Evolutionary conservation across 371 early-diverging fungal species (phyloP).

Genomic region (Lichtheimia hyalospora): DNA sequence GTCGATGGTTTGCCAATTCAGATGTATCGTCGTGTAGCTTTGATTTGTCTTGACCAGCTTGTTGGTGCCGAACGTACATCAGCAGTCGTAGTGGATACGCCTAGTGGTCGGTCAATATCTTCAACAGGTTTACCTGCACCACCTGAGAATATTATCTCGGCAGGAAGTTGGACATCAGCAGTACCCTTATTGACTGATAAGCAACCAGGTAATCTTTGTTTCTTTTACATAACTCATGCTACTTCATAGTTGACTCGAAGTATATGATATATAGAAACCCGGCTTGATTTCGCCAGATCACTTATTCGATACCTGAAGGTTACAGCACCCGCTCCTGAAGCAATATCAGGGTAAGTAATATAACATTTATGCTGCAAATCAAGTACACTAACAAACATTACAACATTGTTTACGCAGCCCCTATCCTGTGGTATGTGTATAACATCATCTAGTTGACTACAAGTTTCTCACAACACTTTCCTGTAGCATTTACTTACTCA

Average conservation of each 20-base stretch:
- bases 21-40: constrained; percentile 41
- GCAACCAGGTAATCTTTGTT: constrained; percentile 20
- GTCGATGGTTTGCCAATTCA: constrained; percentile 47
- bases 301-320: constrained; percentile 20
- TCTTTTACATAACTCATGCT: neutral
- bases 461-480: too few species aligned
- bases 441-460: too few species aligned
- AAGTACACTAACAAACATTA: too few species aligned
- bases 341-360: neutral
- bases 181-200: constrained; percentile 42
- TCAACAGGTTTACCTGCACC: constrained; percentile 4
- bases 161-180: constrained; percentile 39
- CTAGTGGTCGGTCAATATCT: neutral
- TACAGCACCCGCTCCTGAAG: constrained; percentile 4
- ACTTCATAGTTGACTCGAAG: neutral
- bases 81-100: constrained; percentile 5
- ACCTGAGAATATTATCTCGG: constrained; percentile 17
- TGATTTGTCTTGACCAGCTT: constrained; percentile 45
- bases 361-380: too few species aligned
- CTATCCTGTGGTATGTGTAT: neutral
- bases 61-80: constrained; percentile 28
- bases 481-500: constrained; percentile 7
- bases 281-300: constrained; percentile 27
- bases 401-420: too few species aligned
- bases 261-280: constrained; percentile 14